Percentiles rank a stretch among this genome's conserved stretches.
Conservation (phyloP, 129 eudicot genomes). For the Arctium lappa region DNA sequence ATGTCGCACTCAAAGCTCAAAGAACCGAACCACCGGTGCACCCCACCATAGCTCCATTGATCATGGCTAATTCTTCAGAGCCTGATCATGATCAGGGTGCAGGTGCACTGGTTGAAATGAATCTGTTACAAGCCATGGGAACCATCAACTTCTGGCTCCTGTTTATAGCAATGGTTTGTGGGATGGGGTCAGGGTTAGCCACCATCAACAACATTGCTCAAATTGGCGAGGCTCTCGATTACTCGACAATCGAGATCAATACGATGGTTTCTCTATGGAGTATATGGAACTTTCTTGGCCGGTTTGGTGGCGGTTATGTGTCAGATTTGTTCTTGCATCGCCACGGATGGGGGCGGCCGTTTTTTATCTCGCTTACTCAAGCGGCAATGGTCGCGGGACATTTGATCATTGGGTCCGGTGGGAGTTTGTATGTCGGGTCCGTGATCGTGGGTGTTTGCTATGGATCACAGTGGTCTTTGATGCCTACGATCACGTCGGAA, state of each 20-base stretch:
- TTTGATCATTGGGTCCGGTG: slow-evolving; percentile 66
- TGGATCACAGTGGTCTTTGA: slow-evolving; percentile 89
- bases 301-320: slow-evolving; percentile 76
- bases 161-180: slow-evolving; percentile 70
- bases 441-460: slow-evolving; percentile 78
- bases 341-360: slow-evolving; percentile 67
- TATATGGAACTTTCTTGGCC: slow-evolving; percentile 93
- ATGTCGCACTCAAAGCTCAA: slow-evolving; percentile 46
- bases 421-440: slow-evolving; percentile 70
- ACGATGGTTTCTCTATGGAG: slow-evolving; percentile 87
- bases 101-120: slow-evolving; percentile 35
- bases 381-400: slow-evolving; percentile 70
- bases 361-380: slow-evolving; percentile 55
- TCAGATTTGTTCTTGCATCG: slow-evolving; percentile 64
- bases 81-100: not conserved
- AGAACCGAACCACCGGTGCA: slow-evolving; percentile 17
- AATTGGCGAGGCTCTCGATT: slow-evolving; percentile 70
- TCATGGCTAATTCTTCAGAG: slow-evolving; percentile 10
- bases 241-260: slow-evolving; percentile 44
- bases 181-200: slow-evolving; percentile 91
- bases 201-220: slow-evolving; percentile 85
- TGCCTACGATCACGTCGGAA: slow-evolving; percentile 88
- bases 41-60: slow-evolving; percentile 27
- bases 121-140: slow-evolving; percentile 52
- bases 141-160: slow-evolving; percentile 76